Percentiles rank a stretch among this genome's conserved stretches.
phyloP scores from a whole-genome alignment of 306 rosid genomes.

The Ceratonia siliqua region DNA sequence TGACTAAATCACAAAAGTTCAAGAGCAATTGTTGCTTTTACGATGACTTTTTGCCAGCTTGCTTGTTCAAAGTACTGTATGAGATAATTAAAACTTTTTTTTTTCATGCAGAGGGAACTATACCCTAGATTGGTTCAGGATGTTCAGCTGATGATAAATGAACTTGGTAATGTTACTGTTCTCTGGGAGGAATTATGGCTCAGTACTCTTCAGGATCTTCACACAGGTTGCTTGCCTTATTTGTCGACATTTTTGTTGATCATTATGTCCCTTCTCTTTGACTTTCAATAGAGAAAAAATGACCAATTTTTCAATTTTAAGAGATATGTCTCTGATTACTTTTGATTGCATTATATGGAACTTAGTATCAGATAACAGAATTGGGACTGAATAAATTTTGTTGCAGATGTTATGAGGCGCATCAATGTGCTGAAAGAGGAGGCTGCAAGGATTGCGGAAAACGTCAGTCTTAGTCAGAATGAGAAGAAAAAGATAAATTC shows the following conservation, averaged over 20 bases:
- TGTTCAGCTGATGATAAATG: slow-evolving; percentile 91
- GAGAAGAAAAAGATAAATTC: slow-evolving; percentile 93
- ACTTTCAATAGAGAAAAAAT: slow-evolving; percentile 1
- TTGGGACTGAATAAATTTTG: slow-evolving; percentile 34
- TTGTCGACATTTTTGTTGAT: slow-evolving; percentile 25
- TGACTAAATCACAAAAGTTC: slow-evolving; percentile 1
- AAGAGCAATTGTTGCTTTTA: slow-evolving; percentile 14
- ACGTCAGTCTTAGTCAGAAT: slow-evolving; percentile 83
- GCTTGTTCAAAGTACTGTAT: slow-evolving; percentile 27
- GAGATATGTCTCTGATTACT: slow-evolving; percentile 24
- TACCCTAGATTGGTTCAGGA: slow-evolving; percentile 88
- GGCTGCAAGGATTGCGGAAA: slow-evolving; percentile 91
- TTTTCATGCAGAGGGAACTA: slow-evolving; percentile 72
- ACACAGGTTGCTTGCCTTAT: slow-evolving; percentile 59
- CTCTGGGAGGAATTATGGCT: slow-evolving; percentile 99
- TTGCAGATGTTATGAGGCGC: slow-evolving; percentile 94
- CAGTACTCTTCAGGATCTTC: slow-evolving; percentile 97
- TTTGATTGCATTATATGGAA: slow-evolving; percentile 19
- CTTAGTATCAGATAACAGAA: slow-evolving; percentile 26
- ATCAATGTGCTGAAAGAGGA: slow-evolving; percentile 89
- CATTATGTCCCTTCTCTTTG: slow-evolving; percentile 27
- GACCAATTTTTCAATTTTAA: neutral
- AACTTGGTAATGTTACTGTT: slow-evolving; percentile 94
- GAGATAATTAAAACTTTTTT: slow-evolving; percentile 31
- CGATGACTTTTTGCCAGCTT: slow-evolving; percentile 20